A percentile compares a stretch with the other conserved stretches of the same genome.
Evolutionary conservation across 352 stramenopile genomes (phyloP).

Genomic region (Phytophthora quininea): DNA sequence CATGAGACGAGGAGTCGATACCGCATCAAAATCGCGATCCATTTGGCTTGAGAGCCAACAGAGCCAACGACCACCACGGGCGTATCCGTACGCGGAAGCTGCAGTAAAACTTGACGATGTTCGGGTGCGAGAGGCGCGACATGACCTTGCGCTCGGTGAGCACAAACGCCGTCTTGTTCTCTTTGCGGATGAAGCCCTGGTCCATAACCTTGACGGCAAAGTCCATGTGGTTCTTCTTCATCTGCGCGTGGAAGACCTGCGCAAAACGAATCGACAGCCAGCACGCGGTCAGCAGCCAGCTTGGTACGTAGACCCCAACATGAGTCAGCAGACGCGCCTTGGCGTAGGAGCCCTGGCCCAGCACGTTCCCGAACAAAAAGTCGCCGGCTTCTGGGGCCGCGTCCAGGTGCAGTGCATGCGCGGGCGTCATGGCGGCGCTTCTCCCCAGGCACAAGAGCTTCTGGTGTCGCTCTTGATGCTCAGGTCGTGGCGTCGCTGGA

Average conservation of each 20-base stretch:
- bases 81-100: slow-evolving; percentile 71
- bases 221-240: slow-evolving; percentile 82
- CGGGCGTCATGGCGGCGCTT: slow-evolving; percentile 29
- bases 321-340: slow-evolving; percentile 35
- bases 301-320: background rate
- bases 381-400: slow-evolving; percentile 72
- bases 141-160: slow-evolving; percentile 92
- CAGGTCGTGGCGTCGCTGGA: background rate
- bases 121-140: slow-evolving; percentile 84
- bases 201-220: slow-evolving; percentile 94
- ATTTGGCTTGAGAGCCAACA: too few relatives aligned
- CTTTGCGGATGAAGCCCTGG: slow-evolving; percentile 89
- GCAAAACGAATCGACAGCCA: background rate
- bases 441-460: background rate
- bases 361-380: slow-evolving; percentile 87
- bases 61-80: too few relatives aligned
- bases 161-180: slow-evolving; percentile 92
- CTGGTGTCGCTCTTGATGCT: slow-evolving; percentile 1
- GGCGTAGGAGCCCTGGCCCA: slow-evolving; percentile 90
- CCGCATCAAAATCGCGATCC: background rate
- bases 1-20: slow-evolving; percentile 29
- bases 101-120: slow-evolving; percentile 91
- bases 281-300: background rate
- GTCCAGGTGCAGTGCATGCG: slow-evolving; percentile 63
- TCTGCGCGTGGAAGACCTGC: slow-evolving; percentile 86